phyloP scores from a whole-genome alignment of 2,329 filamentous ascomycete genomes.

The Cladosporium cucumerinum region DNA sequence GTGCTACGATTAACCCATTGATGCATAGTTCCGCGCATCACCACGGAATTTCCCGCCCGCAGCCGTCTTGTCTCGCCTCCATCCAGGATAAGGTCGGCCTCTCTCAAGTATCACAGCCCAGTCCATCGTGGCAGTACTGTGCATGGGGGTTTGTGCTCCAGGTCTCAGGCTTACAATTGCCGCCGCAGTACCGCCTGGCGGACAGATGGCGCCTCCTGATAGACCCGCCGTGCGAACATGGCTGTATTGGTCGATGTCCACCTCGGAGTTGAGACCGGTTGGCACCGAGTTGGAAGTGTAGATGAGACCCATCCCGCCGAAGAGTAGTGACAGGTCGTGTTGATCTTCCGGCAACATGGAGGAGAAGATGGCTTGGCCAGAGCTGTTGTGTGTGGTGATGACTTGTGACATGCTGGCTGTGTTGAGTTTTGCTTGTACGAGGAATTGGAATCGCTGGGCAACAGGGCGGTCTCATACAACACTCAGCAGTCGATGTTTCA shows the following conservation, averaged over 20 bases:
- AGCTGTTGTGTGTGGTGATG: constrained; percentile 24
- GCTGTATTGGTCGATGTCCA: constrained; percentile 23
- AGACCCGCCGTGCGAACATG: constrained; percentile 16
- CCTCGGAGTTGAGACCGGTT: constrained; percentile 17
- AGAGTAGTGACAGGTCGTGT: constrained; percentile 3
- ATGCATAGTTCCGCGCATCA: constrained; percentile 25
- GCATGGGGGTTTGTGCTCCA: constrained; percentile 2
- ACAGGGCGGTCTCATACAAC: not conserved
- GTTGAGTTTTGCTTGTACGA: not conserved
- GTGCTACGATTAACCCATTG: constrained; percentile 23
- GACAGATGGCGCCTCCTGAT: constrained; percentile 3
- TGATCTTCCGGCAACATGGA: constrained; percentile 15
- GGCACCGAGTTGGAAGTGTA: constrained; percentile 16
- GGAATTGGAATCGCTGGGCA: too few species aligned
- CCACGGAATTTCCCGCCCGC: constrained; percentile 19
- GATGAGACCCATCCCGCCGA: constrained; percentile 15
- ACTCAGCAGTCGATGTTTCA: not conserved
- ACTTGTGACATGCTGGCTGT: constrained; percentile 19
- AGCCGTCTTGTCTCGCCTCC: constrained; percentile 19
- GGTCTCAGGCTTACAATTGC: constrained; percentile 9
- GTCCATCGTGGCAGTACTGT: constrained; percentile 23
- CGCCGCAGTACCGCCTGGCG: constrained; percentile 14
- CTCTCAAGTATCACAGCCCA: constrained; percentile 17
- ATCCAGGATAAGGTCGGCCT: constrained; percentile 21
- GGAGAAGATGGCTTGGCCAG: constrained; percentile 22